Evolutionary conservation across 2,329 filamentous ascomycete genomes (phyloP).

Genomic region (Diaporthe amygdali): DNA sequence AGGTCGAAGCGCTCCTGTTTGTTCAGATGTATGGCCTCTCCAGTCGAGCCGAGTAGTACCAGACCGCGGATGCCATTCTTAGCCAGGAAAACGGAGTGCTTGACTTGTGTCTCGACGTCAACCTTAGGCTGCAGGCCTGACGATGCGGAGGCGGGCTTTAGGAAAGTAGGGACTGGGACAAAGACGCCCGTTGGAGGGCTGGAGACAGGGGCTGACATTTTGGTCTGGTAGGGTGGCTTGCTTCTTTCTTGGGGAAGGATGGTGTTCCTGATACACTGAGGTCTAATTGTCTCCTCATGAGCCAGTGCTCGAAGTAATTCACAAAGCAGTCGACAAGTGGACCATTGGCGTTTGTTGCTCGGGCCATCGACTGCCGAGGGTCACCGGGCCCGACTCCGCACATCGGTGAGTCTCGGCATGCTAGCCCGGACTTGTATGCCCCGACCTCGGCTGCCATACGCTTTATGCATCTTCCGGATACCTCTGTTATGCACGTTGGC

Average conservation of each 20-base stretch:
- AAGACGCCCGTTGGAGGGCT: conserved; percentile 60
- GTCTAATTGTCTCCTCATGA: background rate
- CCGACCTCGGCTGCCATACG: background rate
- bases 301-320: background rate
- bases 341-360: background rate
- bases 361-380: conserved; percentile 17
- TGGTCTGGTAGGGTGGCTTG: background rate
- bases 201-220: conserved; percentile 16
- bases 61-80: conserved; percentile 64
- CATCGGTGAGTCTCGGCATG: background rate
- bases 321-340: background rate
- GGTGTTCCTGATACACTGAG: background rate
- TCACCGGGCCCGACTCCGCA: conserved; percentile 1
- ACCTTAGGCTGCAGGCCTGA: conserved; percentile 53
- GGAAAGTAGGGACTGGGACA: conserved; percentile 70
- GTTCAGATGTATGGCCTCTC: conserved; percentile 67
- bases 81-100: conserved; percentile 65
- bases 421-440: background rate
- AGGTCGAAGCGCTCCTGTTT: conserved; percentile 61
- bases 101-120: conserved; percentile 62
- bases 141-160: conserved; percentile 51
- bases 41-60: conserved; percentile 67
- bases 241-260: background rate
- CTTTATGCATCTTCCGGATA: conserved; percentile 2
- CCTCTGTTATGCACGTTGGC: background rate